Base-by-base conservation (phyloP, 495 filamentous ascomycete species). In the Haplographium delicatum region DNA sequence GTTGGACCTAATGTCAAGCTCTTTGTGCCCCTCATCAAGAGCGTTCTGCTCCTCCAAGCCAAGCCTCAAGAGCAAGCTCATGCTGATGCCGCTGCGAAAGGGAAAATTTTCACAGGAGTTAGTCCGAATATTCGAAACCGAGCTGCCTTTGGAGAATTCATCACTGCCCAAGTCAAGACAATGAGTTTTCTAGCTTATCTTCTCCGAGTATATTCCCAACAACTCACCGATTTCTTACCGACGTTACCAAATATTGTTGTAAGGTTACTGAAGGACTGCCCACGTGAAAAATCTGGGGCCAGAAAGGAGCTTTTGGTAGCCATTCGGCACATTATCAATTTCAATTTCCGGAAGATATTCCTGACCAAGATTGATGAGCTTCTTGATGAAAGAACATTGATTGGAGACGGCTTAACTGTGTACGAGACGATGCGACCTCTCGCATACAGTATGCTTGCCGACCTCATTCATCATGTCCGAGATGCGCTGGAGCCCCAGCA, bases 131-230 rank as follows among this genome's bases (percentile, higher is more conserved):
- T 99, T 56, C 90, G 89, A 68, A 95, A 96, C 59, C 74, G 93
- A 18, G 84, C 85, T 16, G 94, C 91, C 5, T 99, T 96, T 71
- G 94, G 94, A 2, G 94, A 99, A 51, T 91, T 99, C 51, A 91
- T 99, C 46, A 96, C 88, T 0, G 90, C 89, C 0, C 94, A 99
- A 66, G 93, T 99, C 35, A 99, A 99, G 75, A 97, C 93, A 0
- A 97, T 99, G 94, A 95, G 89, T 57, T 99, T 99, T 61, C 67
- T 99, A 56, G 94, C 94, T 0, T 99, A 97, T 65, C 71, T 99
- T 4, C 75, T 99, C 22, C 76, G 94, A 20, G 82, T 90, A 31
- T 96, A 96, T 64, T 82, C 89, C 15, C 81, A 86, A 33, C 88
- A 95, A 49, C 73, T 99, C 0, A 79, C 82, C 10, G 94, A 97